phyloP scores from a whole-genome alignment of 495 filamentous ascomycete species.

The Penicillium nucicola region DNA sequence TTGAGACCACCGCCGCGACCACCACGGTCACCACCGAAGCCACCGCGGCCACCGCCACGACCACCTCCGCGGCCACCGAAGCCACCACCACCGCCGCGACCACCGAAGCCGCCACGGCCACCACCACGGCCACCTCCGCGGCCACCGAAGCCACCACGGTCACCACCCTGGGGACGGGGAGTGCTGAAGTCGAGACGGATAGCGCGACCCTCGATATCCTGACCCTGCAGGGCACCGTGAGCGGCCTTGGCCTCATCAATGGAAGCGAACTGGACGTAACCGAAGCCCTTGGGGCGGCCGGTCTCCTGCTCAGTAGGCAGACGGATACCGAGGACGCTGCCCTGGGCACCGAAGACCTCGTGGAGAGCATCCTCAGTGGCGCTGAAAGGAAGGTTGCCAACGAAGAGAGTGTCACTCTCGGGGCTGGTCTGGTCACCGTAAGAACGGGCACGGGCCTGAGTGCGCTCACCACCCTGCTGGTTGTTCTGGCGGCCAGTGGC shows the following conservation, averaged over 20 bases:
- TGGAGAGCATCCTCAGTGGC: slow-evolving; percentile 71
- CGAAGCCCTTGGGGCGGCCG: slow-evolving; percentile 90
- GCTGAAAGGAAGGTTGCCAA: slow-evolving; percentile 89
- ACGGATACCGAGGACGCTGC: slow-evolving; percentile 70
- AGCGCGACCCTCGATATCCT: slow-evolving; percentile 71
- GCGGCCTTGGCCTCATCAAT: slow-evolving; percentile 83
- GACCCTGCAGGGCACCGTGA: slow-evolving; percentile 70
- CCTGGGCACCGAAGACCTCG: slow-evolving; percentile 71
- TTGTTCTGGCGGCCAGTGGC: slow-evolving; percentile 61
- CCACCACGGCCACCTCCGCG: slow-evolving; percentile 53
- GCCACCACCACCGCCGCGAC: slow-evolving; percentile 48
- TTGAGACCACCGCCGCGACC: slow-evolving; percentile 40
- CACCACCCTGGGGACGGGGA: slow-evolving; percentile 59
- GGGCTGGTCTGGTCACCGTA: slow-evolving; percentile 79
- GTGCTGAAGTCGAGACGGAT: slow-evolving; percentile 88
- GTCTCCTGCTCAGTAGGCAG: slow-evolving; percentile 87
- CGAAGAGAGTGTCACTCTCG: slow-evolving; percentile 82
- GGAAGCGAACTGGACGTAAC: slow-evolving; percentile 81
- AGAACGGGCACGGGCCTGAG: slow-evolving; percentile 64
- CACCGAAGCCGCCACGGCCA: slow-evolving; percentile 49
- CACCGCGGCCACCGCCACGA: slow-evolving; percentile 51
- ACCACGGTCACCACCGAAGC: slow-evolving; percentile 52
- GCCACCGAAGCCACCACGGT: slow-evolving; percentile 48
- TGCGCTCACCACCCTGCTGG: slow-evolving; percentile 52
- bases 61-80: slow-evolving; percentile 52